Percentiles rank a stretch among this genome's conserved stretches.
Evolutionary conservation across 768 basidiomycete species (phyloP).

Genomic region (Rhodocollybia butyracea): DNA sequence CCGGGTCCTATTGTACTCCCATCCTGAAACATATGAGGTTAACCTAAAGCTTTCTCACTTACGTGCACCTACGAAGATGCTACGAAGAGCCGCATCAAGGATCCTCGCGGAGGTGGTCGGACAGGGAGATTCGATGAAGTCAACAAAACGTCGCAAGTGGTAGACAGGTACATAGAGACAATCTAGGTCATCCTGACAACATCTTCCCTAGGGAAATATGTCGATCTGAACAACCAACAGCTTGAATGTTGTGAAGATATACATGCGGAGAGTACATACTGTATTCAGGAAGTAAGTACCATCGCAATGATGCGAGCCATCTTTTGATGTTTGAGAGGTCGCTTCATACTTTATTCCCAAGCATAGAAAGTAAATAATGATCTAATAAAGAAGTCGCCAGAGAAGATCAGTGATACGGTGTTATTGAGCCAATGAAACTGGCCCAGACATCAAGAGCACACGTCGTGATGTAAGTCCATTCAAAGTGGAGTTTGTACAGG

Average conservation of each 20-base stretch:
- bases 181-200: neutral
- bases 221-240: neutral
- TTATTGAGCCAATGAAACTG: constrained; percentile 1
- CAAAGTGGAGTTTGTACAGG: neutral
- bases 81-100: too few species aligned
- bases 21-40: too few species aligned
- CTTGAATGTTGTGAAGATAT: neutral
- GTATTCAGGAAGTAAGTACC: neutral
- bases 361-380: constrained; percentile 6
- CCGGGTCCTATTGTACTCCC: too few species aligned
- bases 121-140: too few species aligned
- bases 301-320: neutral
- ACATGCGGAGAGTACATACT: neutral
- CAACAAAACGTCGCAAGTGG: too few species aligned
- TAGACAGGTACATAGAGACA: neutral
- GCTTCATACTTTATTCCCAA: neutral
- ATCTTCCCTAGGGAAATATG: neutral
- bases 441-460: constrained; percentile 1
- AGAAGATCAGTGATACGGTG: constrained; percentile 5
- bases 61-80: too few species aligned
- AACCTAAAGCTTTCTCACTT: too few species aligned
- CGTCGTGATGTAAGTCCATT: neutral
- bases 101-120: too few species aligned
- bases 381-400: neutral
- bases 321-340: neutral